These are phyloP conservation scores for Inonotus hispidus DNA, from an alignment of 1,284 basidiomycete genomes.

Conservation along the genomic window DNA sequence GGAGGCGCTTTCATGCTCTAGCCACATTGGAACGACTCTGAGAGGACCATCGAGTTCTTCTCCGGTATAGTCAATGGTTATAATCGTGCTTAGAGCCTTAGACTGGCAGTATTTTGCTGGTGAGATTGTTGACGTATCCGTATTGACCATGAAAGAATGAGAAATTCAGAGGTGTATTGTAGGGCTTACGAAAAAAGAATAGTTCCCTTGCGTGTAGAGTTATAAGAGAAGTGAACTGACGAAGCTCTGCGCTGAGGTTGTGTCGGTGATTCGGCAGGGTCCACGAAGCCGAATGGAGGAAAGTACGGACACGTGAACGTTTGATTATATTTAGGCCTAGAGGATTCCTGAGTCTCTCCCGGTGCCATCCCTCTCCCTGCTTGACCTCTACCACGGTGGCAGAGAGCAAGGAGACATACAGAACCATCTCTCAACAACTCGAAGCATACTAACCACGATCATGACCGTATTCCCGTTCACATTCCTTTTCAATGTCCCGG, in stretches of 20 bases:
- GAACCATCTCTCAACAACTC: neutral
- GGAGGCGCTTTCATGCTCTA: neutral
- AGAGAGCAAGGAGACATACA: neutral
- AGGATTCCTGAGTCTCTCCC: neutral
- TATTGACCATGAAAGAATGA: no score
- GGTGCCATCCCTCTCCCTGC: neutral
- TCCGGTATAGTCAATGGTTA: neutral
- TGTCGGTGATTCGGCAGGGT: no score
- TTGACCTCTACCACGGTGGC: neutral
- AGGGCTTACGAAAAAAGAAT: no score
- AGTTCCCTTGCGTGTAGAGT: no score
- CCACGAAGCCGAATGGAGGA: neutral
- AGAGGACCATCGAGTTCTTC: slow-evolving; percentile 12
- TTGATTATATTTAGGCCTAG: neutral
- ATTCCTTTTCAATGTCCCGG: slow-evolving; percentile 56
- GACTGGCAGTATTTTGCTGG: no score
- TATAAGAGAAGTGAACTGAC: no score
- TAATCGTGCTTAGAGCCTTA: no score
- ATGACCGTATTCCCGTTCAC: slow-evolving; percentile 62
- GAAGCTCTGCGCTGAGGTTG: no score
- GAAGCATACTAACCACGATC: neutral
- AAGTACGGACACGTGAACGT: neutral
- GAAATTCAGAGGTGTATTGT: no score
- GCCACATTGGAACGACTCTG: slow-evolving; percentile 10
- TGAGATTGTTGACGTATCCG: no score